A percentile compares a stretch with the other conserved stretches of the same genome.
phyloP scores from a whole-genome alignment of 2,329 filamentous ascomycete species.

The Fusarium xyrophilum region DNA sequence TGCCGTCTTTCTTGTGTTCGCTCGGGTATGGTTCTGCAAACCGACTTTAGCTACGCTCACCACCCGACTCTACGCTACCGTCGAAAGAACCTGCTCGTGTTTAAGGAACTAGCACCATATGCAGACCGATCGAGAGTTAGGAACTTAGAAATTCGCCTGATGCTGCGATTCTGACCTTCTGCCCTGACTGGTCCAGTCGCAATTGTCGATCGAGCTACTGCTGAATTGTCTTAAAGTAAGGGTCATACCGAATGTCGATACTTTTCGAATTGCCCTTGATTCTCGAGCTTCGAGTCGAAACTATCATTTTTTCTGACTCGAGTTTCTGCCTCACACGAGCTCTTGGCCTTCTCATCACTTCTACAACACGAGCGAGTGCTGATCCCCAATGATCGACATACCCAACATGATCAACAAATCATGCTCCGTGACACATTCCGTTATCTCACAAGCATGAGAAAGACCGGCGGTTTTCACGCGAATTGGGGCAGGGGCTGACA shows the following conservation, averaged over 20 bases:
- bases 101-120: not conserved
- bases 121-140: not conserved
- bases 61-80: too few species aligned
- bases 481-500: not conserved
- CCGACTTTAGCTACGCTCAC: not conserved
- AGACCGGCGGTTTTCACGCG: not conserved
- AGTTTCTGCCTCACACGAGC: not conserved
- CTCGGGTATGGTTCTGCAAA: not conserved
- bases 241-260: not conserved
- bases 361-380: not conserved
- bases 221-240: too few species aligned
- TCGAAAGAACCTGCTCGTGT: not conserved
- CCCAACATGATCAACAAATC: not conserved
- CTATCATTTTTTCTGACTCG: too few species aligned
- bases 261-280: not conserved
- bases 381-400: not conserved
- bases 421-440: not conserved
- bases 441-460: not conserved
- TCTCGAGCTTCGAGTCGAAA: not conserved
- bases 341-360: not conserved
- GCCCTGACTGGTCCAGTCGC: not conserved
- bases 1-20: not conserved
- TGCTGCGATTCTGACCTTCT: not conserved
- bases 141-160: not conserved
- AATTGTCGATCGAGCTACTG: not conserved